Conservation (phyloP, 371 early-diverging fungal genomes). For the Rhizomucor pusillus region DNA sequence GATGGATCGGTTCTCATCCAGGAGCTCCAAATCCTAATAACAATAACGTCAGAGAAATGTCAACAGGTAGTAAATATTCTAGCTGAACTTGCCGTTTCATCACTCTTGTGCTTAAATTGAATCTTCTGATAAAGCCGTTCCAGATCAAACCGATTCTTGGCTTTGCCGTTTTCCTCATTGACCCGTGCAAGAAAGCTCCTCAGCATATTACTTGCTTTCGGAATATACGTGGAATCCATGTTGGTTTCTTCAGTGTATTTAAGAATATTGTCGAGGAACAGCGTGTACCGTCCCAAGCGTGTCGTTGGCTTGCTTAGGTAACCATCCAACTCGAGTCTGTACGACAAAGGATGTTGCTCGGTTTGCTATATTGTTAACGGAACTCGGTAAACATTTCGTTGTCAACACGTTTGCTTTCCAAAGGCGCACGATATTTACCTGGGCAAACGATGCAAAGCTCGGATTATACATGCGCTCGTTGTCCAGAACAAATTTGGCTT, state of each 20-base stretch:
- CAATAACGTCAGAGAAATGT: not conserved
- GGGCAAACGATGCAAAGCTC: slow-evolving; percentile 37
- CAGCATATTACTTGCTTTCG: slow-evolving; percentile 73
- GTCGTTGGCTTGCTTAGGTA: slow-evolving; percentile 86
- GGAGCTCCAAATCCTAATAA: slow-evolving; percentile 32
- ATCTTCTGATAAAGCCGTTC: slow-evolving; percentile 42
- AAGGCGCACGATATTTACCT: slow-evolving; percentile 31
- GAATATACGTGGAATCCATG: slow-evolving; percentile 71
- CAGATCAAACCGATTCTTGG: slow-evolving; percentile 39
- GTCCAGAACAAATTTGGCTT: slow-evolving; percentile 57
- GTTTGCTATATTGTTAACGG: slow-evolving; percentile 14
- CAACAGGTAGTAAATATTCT: not conserved
- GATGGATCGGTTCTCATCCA: slow-evolving; percentile 25
- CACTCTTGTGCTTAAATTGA: slow-evolving; percentile 40
- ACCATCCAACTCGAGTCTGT: slow-evolving; percentile 76
- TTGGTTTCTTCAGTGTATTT: slow-evolving; percentile 79
- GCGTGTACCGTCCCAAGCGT: slow-evolving; percentile 84
- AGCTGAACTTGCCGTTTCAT: slow-evolving; percentile 28
- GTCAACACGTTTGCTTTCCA: too few species aligned
- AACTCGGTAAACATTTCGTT: too few species aligned
- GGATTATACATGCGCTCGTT: slow-evolving; percentile 31
- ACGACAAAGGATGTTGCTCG: slow-evolving; percentile 46
- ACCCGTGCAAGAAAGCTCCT: slow-evolving; percentile 64
- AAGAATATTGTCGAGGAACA: slow-evolving; percentile 86
- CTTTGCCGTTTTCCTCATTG: slow-evolving; percentile 39